Evolutionary conservation across 495 filamentous ascomycete genomes (phyloP), one percentile per base, ranked within the genome.

Genomic region (Viridothelium virens): DNA sequence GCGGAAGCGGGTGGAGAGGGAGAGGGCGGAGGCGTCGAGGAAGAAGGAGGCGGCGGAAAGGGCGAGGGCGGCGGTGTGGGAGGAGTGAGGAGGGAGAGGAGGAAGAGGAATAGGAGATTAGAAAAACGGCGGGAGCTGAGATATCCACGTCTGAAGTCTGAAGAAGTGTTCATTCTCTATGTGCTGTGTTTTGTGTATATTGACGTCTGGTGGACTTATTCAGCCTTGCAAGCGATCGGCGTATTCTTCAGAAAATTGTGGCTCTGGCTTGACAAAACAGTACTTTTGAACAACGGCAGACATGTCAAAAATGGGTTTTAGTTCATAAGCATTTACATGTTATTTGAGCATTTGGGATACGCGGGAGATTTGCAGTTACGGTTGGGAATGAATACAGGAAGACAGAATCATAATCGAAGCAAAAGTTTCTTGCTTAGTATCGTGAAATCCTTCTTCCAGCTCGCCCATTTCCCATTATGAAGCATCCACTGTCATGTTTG

Each of bases 31-130:
- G 68, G 81, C 82, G 74, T 83, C 79, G 68, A 81, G 79, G 74
- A 83, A 81, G 62, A 82, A 83, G 74, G 84, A 87, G 74, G 88
- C 90, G 75, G 83, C 81, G 56, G 88, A 91, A 76, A 83, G 78
- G 74, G 85, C 84, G 38, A 93, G 86, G 79, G 81, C 80, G 66
- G 87, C 89, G 31, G 82, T 96, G 53, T 96, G 93, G 94, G 87
- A 92, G 56, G 88, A 88, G 74, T 96, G 65, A 67, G 61, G 31
- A 3, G 2, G 39, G 25, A 25, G 25, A 25, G 25, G 25, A 25
- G 25, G 25, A 25, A 25, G 25, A 25, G 25, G 25, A 25, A 25
- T 25, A 25, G 25, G 25, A 25, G 25, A 25, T 25, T 25, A 25
- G 25, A 1, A 25, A 25, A 25, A 25, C 25, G 25, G 25, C 25